Conservation (phyloP, 179 eudicot species). For the Heliamphora pulchella region DNA sequence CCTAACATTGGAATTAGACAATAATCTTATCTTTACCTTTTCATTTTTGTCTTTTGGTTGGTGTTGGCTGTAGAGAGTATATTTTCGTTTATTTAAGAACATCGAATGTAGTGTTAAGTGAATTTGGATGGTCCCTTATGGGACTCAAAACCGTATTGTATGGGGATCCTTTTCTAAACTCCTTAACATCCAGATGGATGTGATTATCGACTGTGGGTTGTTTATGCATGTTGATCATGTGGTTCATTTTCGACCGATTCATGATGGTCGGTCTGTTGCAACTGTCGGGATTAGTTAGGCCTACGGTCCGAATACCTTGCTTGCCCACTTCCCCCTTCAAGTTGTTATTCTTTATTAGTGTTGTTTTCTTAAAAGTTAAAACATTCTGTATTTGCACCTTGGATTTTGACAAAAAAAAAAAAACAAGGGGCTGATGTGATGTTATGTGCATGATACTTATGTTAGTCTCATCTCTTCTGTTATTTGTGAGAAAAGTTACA, state of each 20-base stretch:
- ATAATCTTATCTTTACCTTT: neutral
- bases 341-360: neutral
- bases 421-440: neutral
- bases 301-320: neutral
- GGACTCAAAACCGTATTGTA: neutral
- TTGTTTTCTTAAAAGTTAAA: neutral
- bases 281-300: neutral
- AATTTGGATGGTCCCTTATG: neutral
- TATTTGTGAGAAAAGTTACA: neutral
- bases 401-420: neutral
- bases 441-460: neutral
- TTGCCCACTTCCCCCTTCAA: neutral
- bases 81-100: neutral
- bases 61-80: neutral
- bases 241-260: neutral
- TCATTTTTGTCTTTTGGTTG: neutral
- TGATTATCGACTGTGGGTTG: neutral
- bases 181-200: neutral
- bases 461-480: neutral
- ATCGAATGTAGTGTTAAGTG: neutral
- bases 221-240: neutral
- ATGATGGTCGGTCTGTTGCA: neutral
- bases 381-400: neutral
- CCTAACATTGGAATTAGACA: neutral
- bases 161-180: neutral